Base-by-base conservation (phyloP, 2,329 filamentous ascomycete genomes). In the Ascochyta rabiei region DNA sequence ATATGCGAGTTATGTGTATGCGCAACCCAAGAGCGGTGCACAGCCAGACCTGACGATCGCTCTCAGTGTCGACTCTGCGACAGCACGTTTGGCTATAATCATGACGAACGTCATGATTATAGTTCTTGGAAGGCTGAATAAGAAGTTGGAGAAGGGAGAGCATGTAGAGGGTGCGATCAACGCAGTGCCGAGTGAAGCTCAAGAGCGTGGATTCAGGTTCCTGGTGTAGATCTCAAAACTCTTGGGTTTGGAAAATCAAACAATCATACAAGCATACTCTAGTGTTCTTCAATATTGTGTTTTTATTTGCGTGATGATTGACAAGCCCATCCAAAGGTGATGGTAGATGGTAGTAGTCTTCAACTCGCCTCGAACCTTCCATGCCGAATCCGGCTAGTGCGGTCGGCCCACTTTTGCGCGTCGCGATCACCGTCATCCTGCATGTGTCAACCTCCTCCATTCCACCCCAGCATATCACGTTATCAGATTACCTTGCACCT, bases 1-100 rank as follows among this genome's bases (percentile, higher is more conserved):
- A 60, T 92, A 88, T 66, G 85, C 86, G 0, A 82, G 79, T 51
- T 89, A 89, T 64, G 83, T 89, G 80, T 90, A 90, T 63, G 82
- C 83, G 15, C 77, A 83, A 56, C 71, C 71, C 7, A 68, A 69
- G 45, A 62, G 62, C 9, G 67, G 66, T 8, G 48, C 46, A 24
- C 70, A 73, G 57, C 68, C 71, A 2, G 59, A 73, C 39, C 56
- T 68, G 74, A 79, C 83, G 5, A 76, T 84, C 15, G 87, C 89
- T 4, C 87, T 91, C 76, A 79, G 80, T 6, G 86, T 90, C 45
- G 89, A 90, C 71, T 89, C 86, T 62, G 81, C 79, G 1, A 89
- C 86, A 16, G 82, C 84, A 0, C 81, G 85, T 19, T 69, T 91
- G 39, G 84, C 88, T 1, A 86, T 91, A 39, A 63, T 84, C 23